Conservation (phyloP, 129 eudicot genomes). For the sunflower (Helianthus annuus) region HanXRQr2.0-SUNRISE NC_035439.2:108059741-108060240, state of each 20-base stretch:
- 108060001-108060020: slow-evolving; percentile 47
- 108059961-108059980: slow-evolving; percentile 50
- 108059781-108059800: slow-evolving; percentile 75
- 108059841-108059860: slow-evolving; percentile 62
- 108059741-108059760: slow-evolving; percentile 42
- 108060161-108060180: too few relatives aligned
- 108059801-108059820: slow-evolving; percentile 84
- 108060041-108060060: too few relatives aligned
- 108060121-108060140: too few relatives aligned
- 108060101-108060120: too few relatives aligned
- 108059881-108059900: slow-evolving; percentile 71
- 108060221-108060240: too few relatives aligned
- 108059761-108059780: slow-evolving; percentile 84
- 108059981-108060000: slow-evolving; percentile 44
- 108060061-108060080: too few relatives aligned
- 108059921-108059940: slow-evolving; percentile 35
- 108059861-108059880: slow-evolving; percentile 79
- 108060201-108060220: too few relatives aligned
- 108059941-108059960: slow-evolving; percentile 27
- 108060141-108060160: too few relatives aligned
- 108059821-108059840: slow-evolving; percentile 55
- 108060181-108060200: too few relatives aligned
- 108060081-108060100: too few relatives aligned
- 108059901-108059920: slow-evolving; percentile 45
- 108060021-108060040: slow-evolving; percentile 39